Conservation (phyloP, 768 basidiomycete genomes). For the Phaeotremella fagi region DNA sequence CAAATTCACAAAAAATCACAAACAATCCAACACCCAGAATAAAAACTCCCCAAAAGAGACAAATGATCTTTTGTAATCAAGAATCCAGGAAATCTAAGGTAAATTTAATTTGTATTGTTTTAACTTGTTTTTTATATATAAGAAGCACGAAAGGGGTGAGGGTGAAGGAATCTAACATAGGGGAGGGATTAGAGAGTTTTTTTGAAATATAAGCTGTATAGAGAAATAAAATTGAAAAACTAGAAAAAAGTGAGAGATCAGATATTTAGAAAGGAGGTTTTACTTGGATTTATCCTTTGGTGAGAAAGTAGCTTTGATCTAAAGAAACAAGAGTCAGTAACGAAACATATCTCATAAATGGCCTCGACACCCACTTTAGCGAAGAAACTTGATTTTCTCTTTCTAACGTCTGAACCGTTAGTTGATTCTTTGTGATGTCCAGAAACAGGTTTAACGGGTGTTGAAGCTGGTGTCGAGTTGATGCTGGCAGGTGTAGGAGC, state of each 20-base stretch:
- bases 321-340: background rate
- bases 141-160: no score
- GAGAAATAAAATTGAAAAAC: background rate
- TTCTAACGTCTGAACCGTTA: slow-evolving; percentile 24
- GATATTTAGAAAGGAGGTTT: background rate
- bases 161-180: no score
- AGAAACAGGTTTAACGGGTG: slow-evolving; percentile 31
- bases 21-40: no score
- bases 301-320: background rate
- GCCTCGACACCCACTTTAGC: slow-evolving; percentile 30
- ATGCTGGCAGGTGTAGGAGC: slow-evolving; percentile 18
- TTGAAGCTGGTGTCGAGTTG: slow-evolving; percentile 27
- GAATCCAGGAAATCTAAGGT: no score
- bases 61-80: no score
- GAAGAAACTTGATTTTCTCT: slow-evolving; percentile 46
- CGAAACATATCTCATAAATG: background rate
- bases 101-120: no score
- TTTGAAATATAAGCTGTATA: no score
- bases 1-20: no score
- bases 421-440: slow-evolving; percentile 16
- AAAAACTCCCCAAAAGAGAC: no score
- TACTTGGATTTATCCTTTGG: background rate
- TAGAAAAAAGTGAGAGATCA: background rate
- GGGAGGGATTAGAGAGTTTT: no score
- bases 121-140: no score